phyloP scores from a whole-genome alignment of 257 asterid genomes.

The Misopates orontium region DNA sequence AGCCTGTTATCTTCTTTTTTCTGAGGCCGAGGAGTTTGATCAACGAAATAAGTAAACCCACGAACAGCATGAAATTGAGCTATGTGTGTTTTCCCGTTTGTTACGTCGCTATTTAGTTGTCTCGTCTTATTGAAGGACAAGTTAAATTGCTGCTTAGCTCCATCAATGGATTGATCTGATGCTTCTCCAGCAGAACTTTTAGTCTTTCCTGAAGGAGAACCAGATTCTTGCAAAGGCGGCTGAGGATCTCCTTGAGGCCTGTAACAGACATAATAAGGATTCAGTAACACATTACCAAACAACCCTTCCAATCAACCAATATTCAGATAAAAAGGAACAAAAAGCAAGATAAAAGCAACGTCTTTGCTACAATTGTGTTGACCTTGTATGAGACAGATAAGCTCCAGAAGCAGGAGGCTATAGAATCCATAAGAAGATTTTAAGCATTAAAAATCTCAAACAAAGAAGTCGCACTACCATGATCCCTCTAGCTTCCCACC shows the following conservation, averaged over 20 bases:
- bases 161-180: constrained; percentile 54
- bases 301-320: constrained; percentile 11
- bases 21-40: constrained; percentile 43
- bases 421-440: too few relatives aligned
- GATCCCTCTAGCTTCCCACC: background rate
- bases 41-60: constrained; percentile 65
- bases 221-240: constrained; percentile 37
- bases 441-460: too few relatives aligned
- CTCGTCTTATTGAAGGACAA: constrained; percentile 70
- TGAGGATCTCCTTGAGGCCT: constrained; percentile 38
- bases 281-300: constrained; percentile 20
- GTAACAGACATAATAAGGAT: constrained; percentile 16
- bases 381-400: too few relatives aligned
- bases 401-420: too few relatives aligned
- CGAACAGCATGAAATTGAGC: constrained; percentile 78
- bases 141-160: constrained; percentile 63
- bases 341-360: too few relatives aligned
- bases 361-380: too few relatives aligned
- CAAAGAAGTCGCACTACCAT: too few relatives aligned
- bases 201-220: constrained; percentile 36
- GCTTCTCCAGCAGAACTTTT: constrained; percentile 39
- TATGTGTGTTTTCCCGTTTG: constrained; percentile 56
- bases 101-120: constrained; percentile 43
- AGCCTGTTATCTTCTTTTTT: constrained; percentile 41
- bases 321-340: background rate